Percentiles rank a stretch among this genome's conserved stretches.
Conservation (phyloP, 495 filamentous ascomycete species). For the Trichoderma virens region DNA sequence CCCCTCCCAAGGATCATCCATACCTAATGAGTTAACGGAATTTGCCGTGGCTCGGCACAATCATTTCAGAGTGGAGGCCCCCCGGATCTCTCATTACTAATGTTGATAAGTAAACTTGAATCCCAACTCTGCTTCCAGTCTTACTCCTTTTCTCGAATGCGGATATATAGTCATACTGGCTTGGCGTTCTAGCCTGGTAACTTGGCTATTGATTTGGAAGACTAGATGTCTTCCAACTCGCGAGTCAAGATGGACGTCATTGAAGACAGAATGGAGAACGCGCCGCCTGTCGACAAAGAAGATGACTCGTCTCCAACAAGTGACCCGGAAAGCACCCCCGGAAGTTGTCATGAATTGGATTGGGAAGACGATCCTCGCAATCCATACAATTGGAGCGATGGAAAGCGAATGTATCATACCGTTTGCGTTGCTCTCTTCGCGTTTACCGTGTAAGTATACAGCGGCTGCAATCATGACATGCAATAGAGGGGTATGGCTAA, state of each 20-base stretch:
- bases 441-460: constrained; percentile 1
- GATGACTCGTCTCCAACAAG: background rate
- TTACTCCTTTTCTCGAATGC: background rate
- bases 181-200: background rate
- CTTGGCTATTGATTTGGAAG: background rate
- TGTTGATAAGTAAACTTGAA: background rate
- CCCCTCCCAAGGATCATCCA: background rate
- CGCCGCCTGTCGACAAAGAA: background rate
- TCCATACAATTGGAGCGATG: constrained; percentile 4
- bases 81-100: background rate
- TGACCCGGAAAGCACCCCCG: background rate
- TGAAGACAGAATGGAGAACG: background rate
- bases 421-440: background rate
- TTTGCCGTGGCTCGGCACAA: too few relatives aligned
- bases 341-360: background rate
- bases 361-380: constrained; percentile 5
- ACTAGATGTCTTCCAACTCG: background rate
- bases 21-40: too few relatives aligned
- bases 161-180: background rate
- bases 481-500: background rate
- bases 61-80: too few relatives aligned
- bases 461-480: too few relatives aligned
- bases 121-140: background rate
- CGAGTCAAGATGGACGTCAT: background rate
- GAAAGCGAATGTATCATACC: background rate